These are phyloP conservation scores for Fusarium sp. DNA, from an alignment of 2,329 filamentous ascomycete species.

Conservation along the genomic window DNA sequence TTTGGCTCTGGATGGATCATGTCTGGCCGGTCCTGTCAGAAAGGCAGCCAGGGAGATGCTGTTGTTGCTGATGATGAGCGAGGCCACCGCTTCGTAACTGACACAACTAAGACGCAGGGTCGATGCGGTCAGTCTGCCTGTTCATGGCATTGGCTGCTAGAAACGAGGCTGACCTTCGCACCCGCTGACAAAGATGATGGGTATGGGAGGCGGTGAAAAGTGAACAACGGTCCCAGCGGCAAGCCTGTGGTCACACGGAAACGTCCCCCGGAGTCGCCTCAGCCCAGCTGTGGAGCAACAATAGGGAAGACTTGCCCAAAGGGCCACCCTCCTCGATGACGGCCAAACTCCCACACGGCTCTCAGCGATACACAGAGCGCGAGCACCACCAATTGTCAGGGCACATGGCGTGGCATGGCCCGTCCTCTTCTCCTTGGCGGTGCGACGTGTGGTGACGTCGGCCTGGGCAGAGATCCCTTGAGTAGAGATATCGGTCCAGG, in stretches of 20 bases:
- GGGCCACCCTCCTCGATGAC: slow-evolving; percentile 31
- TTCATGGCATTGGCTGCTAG: slow-evolving; percentile 29
- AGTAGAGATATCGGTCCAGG: slow-evolving; percentile 29
- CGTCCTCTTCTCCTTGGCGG: slow-evolving; percentile 33
- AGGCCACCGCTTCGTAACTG: background rate
- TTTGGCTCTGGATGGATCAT: background rate
- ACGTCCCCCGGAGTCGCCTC: slow-evolving; percentile 40
- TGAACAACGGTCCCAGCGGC: slow-evolving; percentile 33
- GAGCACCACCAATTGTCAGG: slow-evolving; percentile 32
- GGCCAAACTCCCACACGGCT: slow-evolving; percentile 16
- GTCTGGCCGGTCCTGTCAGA: background rate
- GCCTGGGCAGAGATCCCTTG: slow-evolving; percentile 27
- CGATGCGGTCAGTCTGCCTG: slow-evolving; percentile 32
- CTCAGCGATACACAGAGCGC: slow-evolving; percentile 29
- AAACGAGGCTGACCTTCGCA: slow-evolving; percentile 20
- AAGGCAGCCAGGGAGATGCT: background rate
- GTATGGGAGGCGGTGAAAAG: slow-evolving; percentile 43
- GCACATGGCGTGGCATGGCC: slow-evolving; percentile 36
- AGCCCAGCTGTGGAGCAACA: slow-evolving; percentile 39
- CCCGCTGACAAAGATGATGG: slow-evolving; percentile 23
- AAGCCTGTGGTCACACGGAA: slow-evolving; percentile 41
- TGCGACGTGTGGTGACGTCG: slow-evolving; percentile 42
- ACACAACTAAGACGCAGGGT: background rate
- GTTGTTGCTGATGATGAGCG: background rate
- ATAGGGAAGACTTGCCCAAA: slow-evolving; percentile 32